Evolutionary conservation across 2,329 filamentous ascomycete genomes (phyloP), one percentile per base, ranked within the genome.

Genomic region (Talaromyces sp.): DNA sequence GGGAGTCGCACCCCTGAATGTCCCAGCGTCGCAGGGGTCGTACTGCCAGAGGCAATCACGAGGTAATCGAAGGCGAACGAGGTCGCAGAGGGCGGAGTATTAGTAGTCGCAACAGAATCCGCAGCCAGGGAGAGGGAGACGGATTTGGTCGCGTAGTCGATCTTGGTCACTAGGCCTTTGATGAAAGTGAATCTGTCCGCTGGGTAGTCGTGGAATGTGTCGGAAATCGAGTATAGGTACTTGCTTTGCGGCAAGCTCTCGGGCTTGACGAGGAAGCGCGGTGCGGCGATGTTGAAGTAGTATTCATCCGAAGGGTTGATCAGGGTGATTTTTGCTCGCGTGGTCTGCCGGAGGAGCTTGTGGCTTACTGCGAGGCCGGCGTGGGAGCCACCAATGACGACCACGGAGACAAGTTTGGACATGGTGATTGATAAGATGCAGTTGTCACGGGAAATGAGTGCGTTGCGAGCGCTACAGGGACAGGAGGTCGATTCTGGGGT

Each of bases 21-120:
- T 50, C 66, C 67, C 3, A 77, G 70, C 0, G 78, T 73, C 27
- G 78, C 73, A 10, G 75, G 69, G 1, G 82, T 81, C 13, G 68
- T 76, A 43, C 80, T 79, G 8, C 84, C 84, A 0, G 82, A 84
- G 9, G 83, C 82, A 61, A 86, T 80, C 55, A 86, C 73, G 2
- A 86, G 74, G n/a, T 81, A 79, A 64, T 84, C 78, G 68, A 82
- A 86, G 2, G 72, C 59, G 11, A 85, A 7, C 21, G 17, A 19
- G 9, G 0, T 75, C 73, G 1, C 21, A 17, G 5, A 21, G 19
- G 19, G 41, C 9, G 41, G 41, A 21, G n/a, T 1, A 19, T 11
- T 46, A 46, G 17, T 46, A n/a, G n/a, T n/a, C n/a, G n/a, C n/a
- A n/a, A n/a, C n/a, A n/a, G n/a, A n/a, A n/a, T n/a, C n/a, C n/a